Evolutionary conservation across 805 yeast genomes (phyloP).

Genomic region (Ogataea haglerorum): DNA sequence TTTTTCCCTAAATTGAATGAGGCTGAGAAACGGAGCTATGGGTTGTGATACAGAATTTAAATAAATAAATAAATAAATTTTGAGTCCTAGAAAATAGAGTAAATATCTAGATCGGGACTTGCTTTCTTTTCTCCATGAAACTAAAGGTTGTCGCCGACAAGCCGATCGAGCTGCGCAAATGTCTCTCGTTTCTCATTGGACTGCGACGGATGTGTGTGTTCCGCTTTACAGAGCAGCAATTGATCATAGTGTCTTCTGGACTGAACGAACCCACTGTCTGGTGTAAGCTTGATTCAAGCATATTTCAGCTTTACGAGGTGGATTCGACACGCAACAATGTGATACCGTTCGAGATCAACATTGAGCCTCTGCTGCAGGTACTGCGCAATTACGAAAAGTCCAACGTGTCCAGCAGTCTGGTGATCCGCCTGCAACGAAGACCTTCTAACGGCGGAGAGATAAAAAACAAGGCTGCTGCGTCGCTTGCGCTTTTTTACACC

Average conservation of each 20-base stretch:
- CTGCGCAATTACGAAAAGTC: slow-evolving; percentile 54
- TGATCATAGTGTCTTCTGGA: slow-evolving; percentile 50
- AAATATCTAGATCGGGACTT: too few species aligned
- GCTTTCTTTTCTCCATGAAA: slow-evolving; percentile 18
- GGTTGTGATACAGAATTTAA: slow-evolving; percentile 11
- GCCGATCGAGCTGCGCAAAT: slow-evolving; percentile 22
- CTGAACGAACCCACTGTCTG: slow-evolving; percentile 64
- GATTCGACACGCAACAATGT: slow-evolving; percentile 50
- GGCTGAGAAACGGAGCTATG: slow-evolving; percentile 39
- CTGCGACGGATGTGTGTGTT: slow-evolving; percentile 56
- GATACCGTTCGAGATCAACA: slow-evolving; percentile 58
- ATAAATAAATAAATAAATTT: neutral
- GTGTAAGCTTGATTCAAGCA: slow-evolving; percentile 49
- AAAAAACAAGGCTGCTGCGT: slow-evolving; percentile 38
- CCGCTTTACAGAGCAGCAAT: slow-evolving; percentile 47
- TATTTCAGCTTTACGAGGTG: slow-evolving; percentile 50
- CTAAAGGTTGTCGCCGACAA: slow-evolving; percentile 25
- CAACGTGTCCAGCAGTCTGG: slow-evolving; percentile 44
- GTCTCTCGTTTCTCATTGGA: slow-evolving; percentile 30
- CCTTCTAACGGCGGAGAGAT: slow-evolving; percentile 13
- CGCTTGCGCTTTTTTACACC: slow-evolving; percentile 53
- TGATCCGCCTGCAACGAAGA: slow-evolving; percentile 49
- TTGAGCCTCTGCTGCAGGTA: slow-evolving; percentile 58
- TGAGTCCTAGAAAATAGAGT: too few species aligned
- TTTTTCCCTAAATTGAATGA: slow-evolving; percentile 50